Evolutionary conservation across 129 eudicot genomes (phyloP).

Genomic region (Saussurea involucrata): DNA sequence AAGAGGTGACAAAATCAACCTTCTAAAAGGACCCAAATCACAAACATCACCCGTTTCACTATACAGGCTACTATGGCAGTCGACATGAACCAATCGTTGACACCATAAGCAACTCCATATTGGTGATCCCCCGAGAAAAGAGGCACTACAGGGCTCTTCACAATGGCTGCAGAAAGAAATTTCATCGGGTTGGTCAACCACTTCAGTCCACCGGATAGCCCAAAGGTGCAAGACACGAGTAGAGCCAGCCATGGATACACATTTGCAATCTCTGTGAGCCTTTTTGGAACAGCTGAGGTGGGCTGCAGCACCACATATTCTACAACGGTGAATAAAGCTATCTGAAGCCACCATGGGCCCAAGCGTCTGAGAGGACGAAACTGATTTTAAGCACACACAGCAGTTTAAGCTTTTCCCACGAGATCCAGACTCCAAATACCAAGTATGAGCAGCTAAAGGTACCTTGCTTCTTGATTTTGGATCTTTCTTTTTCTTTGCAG

Average conservation of each 20-base stretch:
- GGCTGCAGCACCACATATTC: slow-evolving; percentile 89
- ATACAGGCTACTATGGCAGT: slow-evolving; percentile 75
- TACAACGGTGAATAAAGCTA: slow-evolving; percentile 70
- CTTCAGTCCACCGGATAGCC: slow-evolving; percentile 95
- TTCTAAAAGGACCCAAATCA: slow-evolving; percentile 87
- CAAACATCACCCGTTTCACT: slow-evolving; percentile 91
- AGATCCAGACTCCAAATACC: slow-evolving; percentile 73
- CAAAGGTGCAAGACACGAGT: slow-evolving; percentile 80
- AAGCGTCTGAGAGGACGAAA: slow-evolving; percentile 75
- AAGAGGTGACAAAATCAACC: slow-evolving; percentile 85
- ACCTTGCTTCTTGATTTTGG: slow-evolving; percentile 79
- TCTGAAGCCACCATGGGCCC: slow-evolving; percentile 71
- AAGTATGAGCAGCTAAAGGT: slow-evolving; percentile 78
- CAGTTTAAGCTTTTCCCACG: slow-evolving; percentile 89
- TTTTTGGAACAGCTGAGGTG: slow-evolving; percentile 76
- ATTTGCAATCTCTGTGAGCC: slow-evolving; percentile 91
- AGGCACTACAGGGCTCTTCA: slow-evolving; percentile 92
- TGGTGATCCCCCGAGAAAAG: slow-evolving; percentile 97
- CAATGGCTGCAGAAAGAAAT: slow-evolving; percentile 87
- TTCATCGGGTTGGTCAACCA: slow-evolving; percentile 84
- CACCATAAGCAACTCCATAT: slow-evolving; percentile 99
- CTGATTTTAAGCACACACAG: slow-evolving; percentile 90
- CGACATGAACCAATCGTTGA: slow-evolving; percentile 94
- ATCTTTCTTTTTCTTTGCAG: slow-evolving; percentile 88
- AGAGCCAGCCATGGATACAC: slow-evolving; percentile 79